Evolutionary conservation across 257 asterid genomes (phyloP).

Genomic region (Echites panduratus): DNA sequence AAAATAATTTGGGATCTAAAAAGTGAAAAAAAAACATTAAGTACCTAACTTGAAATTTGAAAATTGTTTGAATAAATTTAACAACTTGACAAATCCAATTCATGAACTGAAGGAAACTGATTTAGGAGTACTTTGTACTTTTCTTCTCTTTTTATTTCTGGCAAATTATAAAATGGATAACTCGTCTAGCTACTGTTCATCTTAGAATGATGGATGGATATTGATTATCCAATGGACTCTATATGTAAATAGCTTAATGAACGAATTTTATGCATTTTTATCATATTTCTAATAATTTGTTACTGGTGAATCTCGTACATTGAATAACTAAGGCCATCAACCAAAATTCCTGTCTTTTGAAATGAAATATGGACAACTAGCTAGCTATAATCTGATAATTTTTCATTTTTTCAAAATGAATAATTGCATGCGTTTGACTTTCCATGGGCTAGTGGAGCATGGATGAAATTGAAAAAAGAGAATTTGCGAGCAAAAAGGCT

Average conservation of each 20-base stretch:
- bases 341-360: neutral
- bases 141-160: neutral
- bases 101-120: neutral
- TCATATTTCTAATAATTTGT: neutral
- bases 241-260: neutral
- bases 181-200: neutral
- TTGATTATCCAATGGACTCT: neutral
- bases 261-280: neutral
- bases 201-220: neutral
- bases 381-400: neutral
- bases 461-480: slow-evolving; percentile 89
- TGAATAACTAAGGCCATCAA: neutral
- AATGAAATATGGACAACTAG: neutral
- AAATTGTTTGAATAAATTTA: too few relatives aligned
- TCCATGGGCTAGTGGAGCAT: slow-evolving; percentile 59
- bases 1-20: too few relatives aligned
- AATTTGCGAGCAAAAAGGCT: slow-evolving; percentile 90
- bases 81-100: too few relatives aligned
- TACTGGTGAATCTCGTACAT: neutral
- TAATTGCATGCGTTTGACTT: slow-evolving; percentile 13
- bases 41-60: too few relatives aligned
- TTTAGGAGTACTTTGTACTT: neutral
- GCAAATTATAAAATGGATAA: neutral
- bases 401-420: slow-evolving; percentile 19
- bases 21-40: too few relatives aligned